Conservation (phyloP, 345 rosid species). For the Populus nigra region DNA sequence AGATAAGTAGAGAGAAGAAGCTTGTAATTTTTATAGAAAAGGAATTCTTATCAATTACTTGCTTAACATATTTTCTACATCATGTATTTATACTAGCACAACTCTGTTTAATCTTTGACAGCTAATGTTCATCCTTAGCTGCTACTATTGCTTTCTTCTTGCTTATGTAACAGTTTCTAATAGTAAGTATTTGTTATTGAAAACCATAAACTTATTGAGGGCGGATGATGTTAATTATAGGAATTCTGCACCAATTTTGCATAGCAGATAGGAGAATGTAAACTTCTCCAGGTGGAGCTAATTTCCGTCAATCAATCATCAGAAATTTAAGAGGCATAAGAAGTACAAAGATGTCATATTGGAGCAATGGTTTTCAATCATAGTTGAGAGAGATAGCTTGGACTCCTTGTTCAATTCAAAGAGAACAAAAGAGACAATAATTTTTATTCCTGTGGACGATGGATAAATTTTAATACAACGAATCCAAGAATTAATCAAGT, state of each 20-base stretch:
- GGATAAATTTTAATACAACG: background rate
- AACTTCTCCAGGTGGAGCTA: too few species aligned
- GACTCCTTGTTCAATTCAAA: background rate
- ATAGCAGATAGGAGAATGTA: background rate
- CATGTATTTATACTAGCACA: too few species aligned
- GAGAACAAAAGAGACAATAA: background rate
- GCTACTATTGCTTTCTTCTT: too few species aligned
- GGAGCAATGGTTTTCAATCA: background rate
- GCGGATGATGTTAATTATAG: background rate
- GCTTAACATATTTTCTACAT: too few species aligned
- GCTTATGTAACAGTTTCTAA: too few species aligned
- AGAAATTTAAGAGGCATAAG: background rate
- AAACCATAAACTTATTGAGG: background rate
- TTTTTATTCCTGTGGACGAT: background rate
- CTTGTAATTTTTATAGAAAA: too few species aligned
- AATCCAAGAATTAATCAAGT: background rate
- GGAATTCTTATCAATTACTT: too few species aligned
- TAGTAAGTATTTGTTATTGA: background rate
- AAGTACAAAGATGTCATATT: conserved; percentile 1
- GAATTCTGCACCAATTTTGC: too few species aligned
- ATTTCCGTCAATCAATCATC: background rate
- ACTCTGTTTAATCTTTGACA: too few species aligned
- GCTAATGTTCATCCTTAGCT: too few species aligned
- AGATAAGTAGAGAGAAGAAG: too few species aligned
- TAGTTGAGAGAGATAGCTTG: background rate